Evolutionary conservation across 257 asterid species (phyloP).

Genomic region (Catharanthus roseus): DNA sequence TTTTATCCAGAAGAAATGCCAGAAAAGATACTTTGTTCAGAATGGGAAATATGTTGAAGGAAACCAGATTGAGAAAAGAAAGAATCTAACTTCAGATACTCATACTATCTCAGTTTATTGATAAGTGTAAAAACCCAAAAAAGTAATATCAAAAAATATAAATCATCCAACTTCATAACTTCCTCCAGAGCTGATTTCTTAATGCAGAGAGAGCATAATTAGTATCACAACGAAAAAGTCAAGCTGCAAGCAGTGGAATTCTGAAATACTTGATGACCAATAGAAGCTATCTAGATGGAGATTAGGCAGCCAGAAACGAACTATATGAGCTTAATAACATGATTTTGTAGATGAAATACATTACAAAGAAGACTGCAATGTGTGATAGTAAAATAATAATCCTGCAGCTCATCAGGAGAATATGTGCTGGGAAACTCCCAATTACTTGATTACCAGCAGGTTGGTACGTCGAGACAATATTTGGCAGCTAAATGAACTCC

Average conservation of each 20-base stretch:
- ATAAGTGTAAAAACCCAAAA: not conserved
- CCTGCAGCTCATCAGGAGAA: not conserved
- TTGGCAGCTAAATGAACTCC: not conserved
- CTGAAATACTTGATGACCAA: not conserved
- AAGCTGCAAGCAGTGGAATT: not conserved
- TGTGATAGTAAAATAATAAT: not conserved
- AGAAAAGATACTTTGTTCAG: not conserved
- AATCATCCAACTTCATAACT: not conserved
- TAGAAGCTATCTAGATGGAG: not conserved
- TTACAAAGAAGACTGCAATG: not conserved
- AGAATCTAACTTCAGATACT: not conserved
- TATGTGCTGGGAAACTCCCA: not conserved
- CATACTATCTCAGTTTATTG: not conserved
- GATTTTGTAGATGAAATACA: not conserved
- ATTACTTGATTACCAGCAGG: not conserved
- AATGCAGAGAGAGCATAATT: not conserved
- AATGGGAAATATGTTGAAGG: not conserved
- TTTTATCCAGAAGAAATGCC: not conserved
- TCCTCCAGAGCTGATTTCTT: not conserved
- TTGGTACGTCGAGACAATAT: not conserved
- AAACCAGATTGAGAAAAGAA: not conserved
- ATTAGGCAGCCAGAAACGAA: not conserved
- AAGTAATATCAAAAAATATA: not conserved
- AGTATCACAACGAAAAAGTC: not conserved
- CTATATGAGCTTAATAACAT: not conserved